phyloP scores from a whole-genome alignment of 768 basidiomycete genomes.

The Nidularia sp. region DNA sequence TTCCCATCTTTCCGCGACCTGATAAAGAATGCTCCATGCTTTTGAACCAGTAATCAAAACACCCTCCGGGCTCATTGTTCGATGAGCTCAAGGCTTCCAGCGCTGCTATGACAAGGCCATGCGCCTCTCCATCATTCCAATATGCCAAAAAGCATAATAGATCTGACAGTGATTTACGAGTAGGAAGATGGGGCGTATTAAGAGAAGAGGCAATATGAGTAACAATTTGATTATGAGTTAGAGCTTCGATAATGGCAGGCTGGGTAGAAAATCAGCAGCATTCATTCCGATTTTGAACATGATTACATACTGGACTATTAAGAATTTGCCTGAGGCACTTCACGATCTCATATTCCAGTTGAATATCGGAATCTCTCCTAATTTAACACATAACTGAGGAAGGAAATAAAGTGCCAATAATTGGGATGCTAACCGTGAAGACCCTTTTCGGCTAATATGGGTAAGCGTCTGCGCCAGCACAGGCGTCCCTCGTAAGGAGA shows the following conservation, averaged over 20 bases:
- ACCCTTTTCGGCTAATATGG: constrained; percentile 69
- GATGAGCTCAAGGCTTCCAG: constrained; percentile 69
- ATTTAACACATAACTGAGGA: background rate
- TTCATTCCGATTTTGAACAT: no score
- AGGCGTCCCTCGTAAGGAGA: constrained; percentile 75
- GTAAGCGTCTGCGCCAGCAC: constrained; percentile 78
- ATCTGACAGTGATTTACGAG: constrained; percentile 77
- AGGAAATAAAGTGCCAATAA: constrained; percentile 4
- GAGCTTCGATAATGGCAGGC: constrained; percentile 68
- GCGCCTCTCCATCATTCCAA: constrained; percentile 55
- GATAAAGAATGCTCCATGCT: constrained; percentile 70
- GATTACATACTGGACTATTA: constrained; percentile 46
- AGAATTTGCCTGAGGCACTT: constrained; percentile 85
- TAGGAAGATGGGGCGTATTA: constrained; percentile 74
- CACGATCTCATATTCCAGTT: constrained; percentile 81
- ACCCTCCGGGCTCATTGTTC: constrained; percentile 57
- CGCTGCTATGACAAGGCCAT: constrained; percentile 68
- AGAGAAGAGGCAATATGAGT: constrained; percentile 79
- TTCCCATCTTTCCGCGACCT: constrained; percentile 93
- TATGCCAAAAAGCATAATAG: constrained; percentile 72
- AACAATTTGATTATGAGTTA: constrained; percentile 70
- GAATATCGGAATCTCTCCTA: constrained; percentile 61
- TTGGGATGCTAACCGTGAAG: constrained; percentile 44
- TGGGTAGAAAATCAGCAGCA: constrained; percentile 24
- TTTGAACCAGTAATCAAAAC: constrained; percentile 88